Conservation (phyloP, 148 eudicot species). For the Dianthus caryophyllus region DNA sequence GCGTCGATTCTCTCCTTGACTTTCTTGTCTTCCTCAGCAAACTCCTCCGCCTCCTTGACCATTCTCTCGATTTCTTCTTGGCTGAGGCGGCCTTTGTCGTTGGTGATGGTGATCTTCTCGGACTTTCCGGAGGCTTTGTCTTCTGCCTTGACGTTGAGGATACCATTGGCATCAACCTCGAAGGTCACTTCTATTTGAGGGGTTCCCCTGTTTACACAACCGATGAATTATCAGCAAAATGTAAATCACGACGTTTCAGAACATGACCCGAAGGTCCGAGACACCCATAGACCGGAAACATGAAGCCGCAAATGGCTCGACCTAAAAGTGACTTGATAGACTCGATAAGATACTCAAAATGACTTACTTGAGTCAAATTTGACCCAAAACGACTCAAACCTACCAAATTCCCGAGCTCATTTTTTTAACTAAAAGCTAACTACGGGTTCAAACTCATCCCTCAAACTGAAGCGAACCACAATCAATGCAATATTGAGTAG, state of each 20-base stretch:
- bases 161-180: slow-evolving; percentile 73
- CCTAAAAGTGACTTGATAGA: too few relatives aligned
- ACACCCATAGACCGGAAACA: too few relatives aligned
- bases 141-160: slow-evolving; percentile 59
- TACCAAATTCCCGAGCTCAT: too few relatives aligned
- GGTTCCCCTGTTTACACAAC: slow-evolving; percentile 51
- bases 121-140: slow-evolving; percentile 57
- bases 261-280: too few relatives aligned
- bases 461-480: too few relatives aligned
- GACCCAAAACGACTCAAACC: too few relatives aligned
- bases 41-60: slow-evolving; percentile 56
- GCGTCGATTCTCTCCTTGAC: slow-evolving; percentile 57
- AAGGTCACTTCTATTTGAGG: slow-evolving; percentile 85
- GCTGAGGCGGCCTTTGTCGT: slow-evolving; percentile 58
- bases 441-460: too few relatives aligned
- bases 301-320: too few relatives aligned
- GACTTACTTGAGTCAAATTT: too few relatives aligned
- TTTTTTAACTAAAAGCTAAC: too few relatives aligned
- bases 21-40: slow-evolving; percentile 64
- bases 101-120: slow-evolving; percentile 67
- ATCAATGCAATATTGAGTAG: neutral
- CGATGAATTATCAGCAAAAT: neutral
- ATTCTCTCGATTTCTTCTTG: slow-evolving; percentile 62
- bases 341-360: too few relatives aligned
- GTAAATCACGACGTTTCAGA: neutral